Percentiles rank a stretch among this genome's conserved stretches.
phyloP scores from a whole-genome alignment of 2,329 filamentous ascomycete genomes.

The Alternaria ethzedia region DNA sequence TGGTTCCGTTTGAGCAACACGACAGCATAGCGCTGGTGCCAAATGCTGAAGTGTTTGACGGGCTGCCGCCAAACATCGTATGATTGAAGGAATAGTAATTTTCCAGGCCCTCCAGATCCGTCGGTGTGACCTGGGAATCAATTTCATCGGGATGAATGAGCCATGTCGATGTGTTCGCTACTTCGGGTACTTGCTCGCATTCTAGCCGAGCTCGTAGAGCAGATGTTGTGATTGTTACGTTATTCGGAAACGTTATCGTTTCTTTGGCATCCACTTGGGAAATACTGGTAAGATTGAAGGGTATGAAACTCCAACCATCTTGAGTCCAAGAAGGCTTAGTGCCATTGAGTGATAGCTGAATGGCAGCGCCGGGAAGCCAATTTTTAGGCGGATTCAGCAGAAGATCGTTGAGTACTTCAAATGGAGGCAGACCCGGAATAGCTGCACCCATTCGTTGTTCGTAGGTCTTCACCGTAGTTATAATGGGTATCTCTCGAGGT shows the following conservation, averaged over 20 bases:
- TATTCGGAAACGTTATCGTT: not conserved
- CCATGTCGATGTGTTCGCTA: slow-evolving; percentile 17
- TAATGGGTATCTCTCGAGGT: slow-evolving; percentile 13
- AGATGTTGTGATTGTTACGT: slow-evolving; percentile 15
- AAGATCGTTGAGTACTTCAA: not conserved
- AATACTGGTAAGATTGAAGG: slow-evolving; percentile 11
- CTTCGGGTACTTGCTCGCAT: slow-evolving; percentile 8
- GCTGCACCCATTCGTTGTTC: too few relatives aligned
- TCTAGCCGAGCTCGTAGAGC: slow-evolving; percentile 16
- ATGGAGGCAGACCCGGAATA: not conserved
- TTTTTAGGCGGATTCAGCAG: slow-evolving; percentile 10
- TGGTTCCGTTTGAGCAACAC: slow-evolving; percentile 20
- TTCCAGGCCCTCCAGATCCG: not conserved
- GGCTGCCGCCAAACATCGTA: slow-evolving; percentile 2
- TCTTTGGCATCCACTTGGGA: not conserved
- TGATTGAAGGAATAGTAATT: not conserved
- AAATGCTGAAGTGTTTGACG: slow-evolving; percentile 10
- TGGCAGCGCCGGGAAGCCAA: slow-evolving; percentile 19
- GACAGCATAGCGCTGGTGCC: not conserved
- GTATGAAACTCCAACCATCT: slow-evolving; percentile 24
- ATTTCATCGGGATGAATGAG: not conserved
- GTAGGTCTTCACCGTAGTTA: not conserved
- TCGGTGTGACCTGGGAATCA: too few relatives aligned
- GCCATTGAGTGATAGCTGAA: slow-evolving; percentile 16
- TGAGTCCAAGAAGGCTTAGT: slow-evolving; percentile 19